phyloP scores from a whole-genome alignment of 2,329 filamentous ascomycete genomes.

The Colletotrichum costaricense region DNA sequence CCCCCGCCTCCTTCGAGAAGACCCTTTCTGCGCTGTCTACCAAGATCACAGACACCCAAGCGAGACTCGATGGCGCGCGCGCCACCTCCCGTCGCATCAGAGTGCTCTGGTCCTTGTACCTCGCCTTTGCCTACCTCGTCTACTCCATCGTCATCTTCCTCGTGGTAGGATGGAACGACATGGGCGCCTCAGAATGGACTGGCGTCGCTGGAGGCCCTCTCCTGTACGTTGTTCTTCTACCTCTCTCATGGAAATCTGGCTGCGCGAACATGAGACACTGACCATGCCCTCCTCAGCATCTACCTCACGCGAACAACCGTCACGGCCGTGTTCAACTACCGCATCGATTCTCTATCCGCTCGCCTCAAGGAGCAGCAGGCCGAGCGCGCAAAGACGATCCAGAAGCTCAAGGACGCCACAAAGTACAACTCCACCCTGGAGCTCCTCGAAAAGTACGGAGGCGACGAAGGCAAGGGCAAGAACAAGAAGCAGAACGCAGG shows the following conservation, averaged over 20 bases:
- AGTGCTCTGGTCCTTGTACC: conserved; percentile 90
- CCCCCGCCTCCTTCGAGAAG: conserved; percentile 94
- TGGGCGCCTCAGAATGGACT: conserved; percentile 81
- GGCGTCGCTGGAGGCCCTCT: conserved; percentile 83
- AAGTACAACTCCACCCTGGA: conserved; percentile 96
- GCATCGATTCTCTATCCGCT: conserved; percentile 75
- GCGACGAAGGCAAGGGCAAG: conserved; percentile 63
- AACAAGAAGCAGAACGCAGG: conserved; percentile 41
- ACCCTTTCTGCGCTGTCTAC: conserved; percentile 82
- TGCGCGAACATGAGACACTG: conserved; percentile 11
- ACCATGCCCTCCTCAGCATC: conserved; percentile 67
- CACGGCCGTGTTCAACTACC: conserved; percentile 82
- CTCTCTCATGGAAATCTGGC: neutral
- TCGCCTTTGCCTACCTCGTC: conserved; percentile 89
- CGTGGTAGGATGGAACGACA: conserved; percentile 85
- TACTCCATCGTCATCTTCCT: conserved; percentile 84
- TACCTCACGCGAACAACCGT: conserved; percentile 77
- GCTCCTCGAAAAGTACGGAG: conserved; percentile 93
- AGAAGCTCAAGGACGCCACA: conserved; percentile 93
- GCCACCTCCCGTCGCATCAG: conserved; percentile 81
- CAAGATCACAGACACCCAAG: conserved; percentile 82
- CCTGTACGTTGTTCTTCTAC: conserved; percentile 63
- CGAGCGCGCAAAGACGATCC: conserved; percentile 87
- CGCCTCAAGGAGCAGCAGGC: conserved; percentile 80
- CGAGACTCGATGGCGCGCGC: conserved; percentile 79